Conservation (phyloP, 257 asterid species). For the Apocynum venetum region DNA sequence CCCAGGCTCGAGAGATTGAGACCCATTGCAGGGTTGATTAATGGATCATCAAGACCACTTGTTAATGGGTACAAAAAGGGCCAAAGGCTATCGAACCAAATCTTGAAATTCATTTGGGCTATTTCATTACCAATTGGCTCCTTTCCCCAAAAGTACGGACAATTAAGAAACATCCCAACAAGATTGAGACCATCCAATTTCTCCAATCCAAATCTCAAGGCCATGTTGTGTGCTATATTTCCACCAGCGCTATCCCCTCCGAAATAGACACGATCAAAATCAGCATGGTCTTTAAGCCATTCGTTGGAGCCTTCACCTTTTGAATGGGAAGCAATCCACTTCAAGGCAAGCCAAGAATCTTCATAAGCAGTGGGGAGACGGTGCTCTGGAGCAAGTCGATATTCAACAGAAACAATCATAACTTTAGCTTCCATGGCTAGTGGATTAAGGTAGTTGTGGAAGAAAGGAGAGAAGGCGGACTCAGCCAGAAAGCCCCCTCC, state of each 20-base stretch:
- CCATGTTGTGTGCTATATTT: conserved; percentile 50
- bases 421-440: conserved; percentile 34
- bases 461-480: conserved; percentile 35
- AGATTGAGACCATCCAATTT: conserved; percentile 24
- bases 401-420: conserved; percentile 50
- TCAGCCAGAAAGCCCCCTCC: conserved; percentile 46
- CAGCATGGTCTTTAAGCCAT: conserved; percentile 57
- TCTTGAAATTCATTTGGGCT: background rate
- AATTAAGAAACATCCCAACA: conserved; percentile 38
- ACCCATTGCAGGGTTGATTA: conserved; percentile 43
- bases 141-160: conserved; percentile 52
- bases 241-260: conserved; percentile 89
- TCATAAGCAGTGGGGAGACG: conserved; percentile 51
- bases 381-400: conserved; percentile 63
- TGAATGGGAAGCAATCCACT: conserved; percentile 53
- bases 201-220: conserved; percentile 44
- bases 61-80: conserved; percentile 28
- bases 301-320: conserved; percentile 44
- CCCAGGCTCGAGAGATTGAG: conserved; percentile 28
- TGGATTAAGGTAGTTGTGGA: conserved; percentile 34
- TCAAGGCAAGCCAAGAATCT: conserved; percentile 69
- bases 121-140: conserved; percentile 13
- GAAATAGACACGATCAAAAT: conserved; percentile 43
- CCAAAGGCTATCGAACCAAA: background rate
- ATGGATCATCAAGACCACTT: conserved; percentile 26